These are phyloP conservation scores for Talaromyces sp. DNA, from an alignment of 2,329 filamentous ascomycete genomes.

Conservation along the genomic window DNA sequence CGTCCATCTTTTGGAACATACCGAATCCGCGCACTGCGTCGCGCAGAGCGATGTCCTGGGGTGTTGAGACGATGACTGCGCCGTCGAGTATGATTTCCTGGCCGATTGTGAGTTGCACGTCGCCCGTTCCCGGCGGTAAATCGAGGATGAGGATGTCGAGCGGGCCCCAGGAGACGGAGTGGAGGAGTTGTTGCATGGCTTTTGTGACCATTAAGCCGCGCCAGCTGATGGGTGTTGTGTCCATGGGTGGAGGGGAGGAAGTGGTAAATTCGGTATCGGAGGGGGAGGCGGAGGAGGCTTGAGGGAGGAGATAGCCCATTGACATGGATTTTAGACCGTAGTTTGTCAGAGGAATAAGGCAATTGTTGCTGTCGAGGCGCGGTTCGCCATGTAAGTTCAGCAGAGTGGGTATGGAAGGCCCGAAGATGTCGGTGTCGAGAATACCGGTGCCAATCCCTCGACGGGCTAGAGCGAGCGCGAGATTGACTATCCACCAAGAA, in stretches of 20 bases:
- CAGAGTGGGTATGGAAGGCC: constrained; percentile 88
- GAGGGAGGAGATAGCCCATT: constrained; percentile 82
- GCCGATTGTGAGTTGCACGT: constrained; percentile 94
- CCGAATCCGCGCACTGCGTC: constrained; percentile 90
- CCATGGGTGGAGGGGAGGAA: constrained; percentile 38
- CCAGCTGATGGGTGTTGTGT: constrained; percentile 80
- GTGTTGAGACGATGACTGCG: constrained; percentile 81
- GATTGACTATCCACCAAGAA: constrained; percentile 56
- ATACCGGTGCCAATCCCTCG: constrained; percentile 81
- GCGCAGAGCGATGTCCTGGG: constrained; percentile 86
- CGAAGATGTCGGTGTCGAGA: constrained; percentile 94
- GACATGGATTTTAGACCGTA: constrained; percentile 98
- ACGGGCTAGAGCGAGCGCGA: constrained; percentile 81
- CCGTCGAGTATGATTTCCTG: constrained; percentile 90
- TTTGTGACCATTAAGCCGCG: constrained; percentile 97
- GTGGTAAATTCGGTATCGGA: constrained; percentile 26
- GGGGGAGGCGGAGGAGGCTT: constrained; percentile 45
- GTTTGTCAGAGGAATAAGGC: constrained; percentile 82
- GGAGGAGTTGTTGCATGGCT: constrained; percentile 88
- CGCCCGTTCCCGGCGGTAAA: constrained; percentile 88
- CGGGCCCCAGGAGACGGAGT: constrained; percentile 90
- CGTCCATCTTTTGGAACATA: constrained; percentile 83
- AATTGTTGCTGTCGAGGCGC: constrained; percentile 66
- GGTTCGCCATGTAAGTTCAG: constrained; percentile 80
- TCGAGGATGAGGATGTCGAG: constrained; percentile 88